A percentile compares a stretch with the other conserved stretches of the same genome.
phyloP scores from a whole-genome alignment of 1,284 basidiomycete species.

The Taiwanofungus camphoratus region DNA sequence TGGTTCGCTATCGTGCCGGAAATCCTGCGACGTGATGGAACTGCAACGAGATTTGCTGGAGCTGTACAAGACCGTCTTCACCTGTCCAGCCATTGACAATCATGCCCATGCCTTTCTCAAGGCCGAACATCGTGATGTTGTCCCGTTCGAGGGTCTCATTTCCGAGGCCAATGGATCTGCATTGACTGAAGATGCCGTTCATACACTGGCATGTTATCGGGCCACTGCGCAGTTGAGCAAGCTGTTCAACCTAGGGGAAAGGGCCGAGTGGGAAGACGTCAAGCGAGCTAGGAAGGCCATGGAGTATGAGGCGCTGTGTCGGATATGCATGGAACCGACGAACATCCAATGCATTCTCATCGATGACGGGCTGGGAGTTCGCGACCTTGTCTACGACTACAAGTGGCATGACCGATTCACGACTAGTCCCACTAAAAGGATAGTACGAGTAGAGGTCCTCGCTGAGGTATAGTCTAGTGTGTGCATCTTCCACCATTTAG shows the following conservation, averaged over 20 bases:
- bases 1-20: no score
- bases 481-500: background rate
- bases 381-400: slow-evolving; percentile 44
- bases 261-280: slow-evolving; percentile 53
- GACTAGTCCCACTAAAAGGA: slow-evolving; percentile 43
- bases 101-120: slow-evolving; percentile 68
- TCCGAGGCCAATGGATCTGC: slow-evolving; percentile 57
- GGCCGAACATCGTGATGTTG: slow-evolving; percentile 35
- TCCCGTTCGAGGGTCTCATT: slow-evolving; percentile 56
- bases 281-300: slow-evolving; percentile 38
- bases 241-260: slow-evolving; percentile 37
- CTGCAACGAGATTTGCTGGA: slow-evolving; percentile 15
- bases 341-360: slow-evolving; percentile 61
- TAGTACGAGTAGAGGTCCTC: slow-evolving; percentile 60
- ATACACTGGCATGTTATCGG: slow-evolving; percentile 54
- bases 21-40: no score
- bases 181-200: slow-evolving; percentile 41
- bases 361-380: slow-evolving; percentile 59
- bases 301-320: slow-evolving; percentile 53
- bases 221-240: slow-evolving; percentile 49
- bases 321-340: slow-evolving; percentile 43
- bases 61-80: slow-evolving; percentile 16
- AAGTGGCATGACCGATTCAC: slow-evolving; percentile 60
- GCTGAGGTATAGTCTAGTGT: slow-evolving; percentile 47
- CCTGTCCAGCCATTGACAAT: slow-evolving; percentile 60